Evolutionary conservation across 441 rosid genomes (phyloP), one percentile per base, ranked within the genome.

Genomic region (Eutrema salsugineum): DNA sequence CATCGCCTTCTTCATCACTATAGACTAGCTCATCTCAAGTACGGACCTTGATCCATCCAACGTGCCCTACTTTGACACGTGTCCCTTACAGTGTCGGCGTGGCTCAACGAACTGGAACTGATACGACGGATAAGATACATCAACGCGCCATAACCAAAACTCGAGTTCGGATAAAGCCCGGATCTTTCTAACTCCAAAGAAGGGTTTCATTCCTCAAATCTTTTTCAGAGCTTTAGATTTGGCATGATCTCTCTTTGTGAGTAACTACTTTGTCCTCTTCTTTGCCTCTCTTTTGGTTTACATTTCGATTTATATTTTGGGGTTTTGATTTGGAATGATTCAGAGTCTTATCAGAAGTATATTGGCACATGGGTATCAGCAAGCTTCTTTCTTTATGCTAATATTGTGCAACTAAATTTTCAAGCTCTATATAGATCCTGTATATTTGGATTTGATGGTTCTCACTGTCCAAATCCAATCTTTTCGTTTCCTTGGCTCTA

Each of bases 41-140:
- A 68, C 64, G 57, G 58, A 68, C 73, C 78, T 68, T 68, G 68
- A 60, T 75, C 33, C 68, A 67, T 67, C 69, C 64, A 53, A 61
- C 64, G 50, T 43, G 35, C 63, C 73, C n/a, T 51, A 47, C 8
- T 8, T 5, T 65, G 73, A 62, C 73, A 67, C 78, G 78, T 74
- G 78, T 63, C 0, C 19, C 22, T 67, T 22, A 43, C 47, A 68
- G 48, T 60, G 61, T 74, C 55, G 62, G 46, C 57, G 3, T 51
- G 22, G 20, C 51, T 75, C 78, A 68, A 61, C 72, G 66, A 73
- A 40, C 71, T 64, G 58, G 58, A 48, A 48, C 57, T 38, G 32
- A 63, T 72, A 46, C 71, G 17, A 54, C 51, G 63, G 46, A 56
- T 63, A 64, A 56, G 46, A 56, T 63, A 64, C 63, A 54, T 36